These are phyloP conservation scores for Starmerella powellii DNA, from an alignment of 805 yeast genomes.

Conservation along the genomic window DNA sequence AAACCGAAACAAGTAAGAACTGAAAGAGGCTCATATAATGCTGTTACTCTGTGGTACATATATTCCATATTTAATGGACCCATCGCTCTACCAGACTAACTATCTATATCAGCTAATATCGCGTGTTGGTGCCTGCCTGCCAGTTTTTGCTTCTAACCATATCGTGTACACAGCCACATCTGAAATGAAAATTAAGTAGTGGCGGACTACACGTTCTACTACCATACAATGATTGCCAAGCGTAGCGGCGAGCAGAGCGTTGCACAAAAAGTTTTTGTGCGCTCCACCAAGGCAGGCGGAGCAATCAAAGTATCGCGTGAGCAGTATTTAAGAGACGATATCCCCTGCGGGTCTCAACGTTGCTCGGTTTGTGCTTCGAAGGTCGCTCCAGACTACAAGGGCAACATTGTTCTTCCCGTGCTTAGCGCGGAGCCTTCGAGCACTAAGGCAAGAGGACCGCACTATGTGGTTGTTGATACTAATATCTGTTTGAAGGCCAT, in stretches of 20 bases:
- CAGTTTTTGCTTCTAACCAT: too few relatives aligned
- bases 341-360: constrained; percentile 71
- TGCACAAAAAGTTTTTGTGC: constrained; percentile 64
- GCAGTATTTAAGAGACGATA: constrained; percentile 83
- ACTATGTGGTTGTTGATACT: constrained; percentile 77
- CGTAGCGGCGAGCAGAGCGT: constrained; percentile 22
- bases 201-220: too few relatives aligned
- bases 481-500: constrained; percentile 80
- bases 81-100: too few relatives aligned
- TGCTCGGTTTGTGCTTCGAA: constrained; percentile 55
- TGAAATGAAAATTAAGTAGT: too few relatives aligned
- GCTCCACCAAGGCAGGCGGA: constrained; percentile 70
- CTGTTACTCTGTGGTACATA: too few relatives aligned
- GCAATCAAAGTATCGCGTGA: constrained; percentile 89
- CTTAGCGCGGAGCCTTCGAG: constrained; percentile 36
- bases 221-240: constrained; percentile 18
- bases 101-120: too few relatives aligned
- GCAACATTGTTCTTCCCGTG: constrained; percentile 53
- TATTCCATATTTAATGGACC: too few relatives aligned
- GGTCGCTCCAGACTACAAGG: constrained; percentile 41
- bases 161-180: not conserved
- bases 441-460: constrained; percentile 43
- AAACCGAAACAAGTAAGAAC: not conserved
- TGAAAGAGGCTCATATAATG: not conserved
- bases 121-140: too few relatives aligned